phyloP scores from a whole-genome alignment of 2,329 filamentous ascomycete genomes.

The Talaromyces pinophilus region DNA sequence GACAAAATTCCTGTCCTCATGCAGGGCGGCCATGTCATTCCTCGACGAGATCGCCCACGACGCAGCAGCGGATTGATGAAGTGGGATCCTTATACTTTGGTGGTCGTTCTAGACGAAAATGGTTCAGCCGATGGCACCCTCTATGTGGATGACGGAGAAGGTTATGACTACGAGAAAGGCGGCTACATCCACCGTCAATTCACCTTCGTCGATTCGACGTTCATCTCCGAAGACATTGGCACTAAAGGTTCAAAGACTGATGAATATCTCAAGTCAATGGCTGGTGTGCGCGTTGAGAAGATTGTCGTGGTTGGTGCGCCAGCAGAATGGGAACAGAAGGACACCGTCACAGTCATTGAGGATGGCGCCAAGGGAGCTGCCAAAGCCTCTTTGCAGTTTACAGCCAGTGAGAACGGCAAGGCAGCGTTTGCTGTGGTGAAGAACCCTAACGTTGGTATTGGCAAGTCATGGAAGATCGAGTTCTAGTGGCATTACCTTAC shows the following conservation, averaged over 20 bases:
- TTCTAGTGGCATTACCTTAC: constrained; percentile 40
- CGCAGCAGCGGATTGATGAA: constrained; percentile 86
- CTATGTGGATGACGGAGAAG: constrained; percentile 92
- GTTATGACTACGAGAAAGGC: constrained; percentile 81
- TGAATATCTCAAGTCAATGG: constrained; percentile 77
- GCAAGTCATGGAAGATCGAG: constrained; percentile 64
- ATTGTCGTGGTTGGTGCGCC: constrained; percentile 82
- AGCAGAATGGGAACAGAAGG: constrained; percentile 66
- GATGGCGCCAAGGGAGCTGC: constrained; percentile 47
- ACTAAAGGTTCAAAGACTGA: constrained; percentile 64
- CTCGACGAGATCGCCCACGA: constrained; percentile 83
- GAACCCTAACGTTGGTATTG: constrained; percentile 63
- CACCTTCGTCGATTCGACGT: constrained; percentile 58
- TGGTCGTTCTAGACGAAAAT: constrained; percentile 69
- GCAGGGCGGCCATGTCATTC: constrained; percentile 89
- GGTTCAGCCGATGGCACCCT: constrained; percentile 77
- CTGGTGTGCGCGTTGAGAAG: constrained; percentile 75
- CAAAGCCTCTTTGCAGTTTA: constrained; percentile 60
- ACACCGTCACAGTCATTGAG: constrained; percentile 54
- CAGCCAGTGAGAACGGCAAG: constrained; percentile 54
- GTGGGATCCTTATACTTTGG: constrained; percentile 91
- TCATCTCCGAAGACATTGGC: constrained; percentile 71
- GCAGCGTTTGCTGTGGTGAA: constrained; percentile 66
- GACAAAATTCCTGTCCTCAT: constrained; percentile 88
- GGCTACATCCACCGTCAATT: constrained; percentile 88